Conservation (phyloP, 306 rosid genomes). For the Cicer bijugum region DNA sequence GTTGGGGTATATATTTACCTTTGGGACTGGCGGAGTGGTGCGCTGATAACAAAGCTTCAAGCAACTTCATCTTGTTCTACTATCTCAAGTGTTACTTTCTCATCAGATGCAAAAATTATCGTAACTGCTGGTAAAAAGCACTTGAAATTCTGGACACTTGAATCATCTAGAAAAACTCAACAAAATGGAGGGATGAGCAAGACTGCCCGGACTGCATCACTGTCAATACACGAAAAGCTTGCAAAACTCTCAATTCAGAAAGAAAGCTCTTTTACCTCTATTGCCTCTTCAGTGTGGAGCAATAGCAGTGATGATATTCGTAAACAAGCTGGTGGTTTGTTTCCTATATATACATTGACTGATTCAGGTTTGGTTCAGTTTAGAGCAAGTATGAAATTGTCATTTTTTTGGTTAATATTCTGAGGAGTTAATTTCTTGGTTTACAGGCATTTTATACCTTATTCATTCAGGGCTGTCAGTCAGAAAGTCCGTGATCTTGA, state of each 20-base stretch:
- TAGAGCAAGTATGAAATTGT: slow-evolving; percentile 27
- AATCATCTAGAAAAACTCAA: slow-evolving; percentile 59
- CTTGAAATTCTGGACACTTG: slow-evolving; percentile 73
- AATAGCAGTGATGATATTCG: slow-evolving; percentile 34
- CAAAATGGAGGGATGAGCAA: slow-evolving; percentile 49
- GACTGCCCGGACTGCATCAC: slow-evolving; percentile 42
- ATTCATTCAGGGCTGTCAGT: slow-evolving; percentile 63
- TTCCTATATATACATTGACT: slow-evolving; percentile 67
- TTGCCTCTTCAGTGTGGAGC: slow-evolving; percentile 48
- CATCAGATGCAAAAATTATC: slow-evolving; percentile 64
- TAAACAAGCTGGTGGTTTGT: slow-evolving; percentile 52
- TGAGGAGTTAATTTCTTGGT: slow-evolving; percentile 38
- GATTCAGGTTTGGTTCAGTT: slow-evolving; percentile 67
- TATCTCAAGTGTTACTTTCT: slow-evolving; percentile 66
- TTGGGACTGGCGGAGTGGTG: slow-evolving; percentile 72
- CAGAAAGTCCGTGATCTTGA: slow-evolving; percentile 61
- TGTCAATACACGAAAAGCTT: slow-evolving; percentile 60
- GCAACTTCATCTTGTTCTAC: slow-evolving; percentile 68
- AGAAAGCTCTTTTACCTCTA: slow-evolving; percentile 64
- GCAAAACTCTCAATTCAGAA: slow-evolving; percentile 64
- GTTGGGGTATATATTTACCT: slow-evolving; percentile 72
- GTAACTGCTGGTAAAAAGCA: slow-evolving; percentile 78
- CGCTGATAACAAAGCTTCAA: slow-evolving; percentile 66
- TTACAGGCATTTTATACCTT: slow-evolving; percentile 61
- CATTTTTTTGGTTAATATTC: slow-evolving; percentile 8